Conservation (phyloP, 2,329 filamentous ascomycete genomes). For the Malbranchea cinnamomea region DNA sequence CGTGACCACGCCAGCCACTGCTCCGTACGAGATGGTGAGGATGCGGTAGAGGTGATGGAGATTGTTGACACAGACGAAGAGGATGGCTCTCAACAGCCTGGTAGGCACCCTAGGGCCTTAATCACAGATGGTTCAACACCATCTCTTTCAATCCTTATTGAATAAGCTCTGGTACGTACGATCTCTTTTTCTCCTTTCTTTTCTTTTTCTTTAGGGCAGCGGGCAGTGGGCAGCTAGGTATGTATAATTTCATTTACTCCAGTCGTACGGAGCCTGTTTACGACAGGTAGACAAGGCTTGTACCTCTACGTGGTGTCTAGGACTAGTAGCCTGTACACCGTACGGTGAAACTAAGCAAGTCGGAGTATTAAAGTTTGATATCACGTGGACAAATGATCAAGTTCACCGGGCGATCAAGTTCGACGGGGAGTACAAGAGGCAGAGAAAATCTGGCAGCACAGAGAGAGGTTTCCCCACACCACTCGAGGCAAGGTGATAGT, state of each 20-base stretch:
- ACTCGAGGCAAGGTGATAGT: no score
- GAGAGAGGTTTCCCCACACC: no score
- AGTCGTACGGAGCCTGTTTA: constrained; percentile 5
- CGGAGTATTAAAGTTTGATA: no score
- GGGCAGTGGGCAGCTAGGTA: background rate
- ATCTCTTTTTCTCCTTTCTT: background rate
- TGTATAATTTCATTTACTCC: constrained; percentile 4
- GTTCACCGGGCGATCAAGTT: background rate
- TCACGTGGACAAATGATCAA: background rate
- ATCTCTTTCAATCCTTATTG: constrained; percentile 1
- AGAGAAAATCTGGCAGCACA: no score
- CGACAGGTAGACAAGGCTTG: constrained; percentile 4
- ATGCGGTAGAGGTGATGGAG: constrained; percentile 3
- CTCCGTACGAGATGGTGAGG: constrained; percentile 4
- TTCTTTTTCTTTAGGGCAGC: background rate
- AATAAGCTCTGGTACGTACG: constrained; percentile 2
- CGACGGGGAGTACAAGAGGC: no score
- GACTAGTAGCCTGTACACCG: background rate
- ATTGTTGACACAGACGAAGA: constrained; percentile 3
- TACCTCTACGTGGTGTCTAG: constrained; percentile 4
- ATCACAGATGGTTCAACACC: background rate
- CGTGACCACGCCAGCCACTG: constrained; percentile 3
- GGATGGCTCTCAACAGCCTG: background rate
- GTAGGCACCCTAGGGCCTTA: background rate
- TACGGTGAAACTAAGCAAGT: no score